A percentile compares a stretch with the other conserved stretches of the same genome.
Evolutionary conservation across 805 yeast genomes (phyloP).

Genomic region (Wickerhamiella dianesei): DNA sequence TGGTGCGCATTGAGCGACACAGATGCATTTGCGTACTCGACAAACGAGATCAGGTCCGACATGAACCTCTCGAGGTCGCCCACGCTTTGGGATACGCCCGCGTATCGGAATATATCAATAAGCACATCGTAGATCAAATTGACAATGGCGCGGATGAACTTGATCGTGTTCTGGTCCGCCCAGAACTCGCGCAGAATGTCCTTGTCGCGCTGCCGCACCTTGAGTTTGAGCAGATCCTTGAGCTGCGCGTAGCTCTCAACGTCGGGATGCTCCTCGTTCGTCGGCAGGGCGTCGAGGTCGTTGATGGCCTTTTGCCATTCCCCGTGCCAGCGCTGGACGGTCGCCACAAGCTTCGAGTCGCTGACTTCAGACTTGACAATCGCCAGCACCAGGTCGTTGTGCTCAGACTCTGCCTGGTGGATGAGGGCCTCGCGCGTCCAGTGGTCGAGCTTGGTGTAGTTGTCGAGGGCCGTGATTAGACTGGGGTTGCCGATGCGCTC

Average conservation of each 20-base stretch:
- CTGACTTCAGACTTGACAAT: conserved; percentile 7
- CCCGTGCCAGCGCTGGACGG: conserved; percentile 22
- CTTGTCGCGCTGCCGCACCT: conserved; percentile 62
- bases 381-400: conserved; percentile 15
- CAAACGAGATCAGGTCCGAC: conserved; percentile 46
- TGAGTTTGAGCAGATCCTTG: conserved; percentile 48
- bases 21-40: conserved; percentile 38
- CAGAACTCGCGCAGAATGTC: conserved; percentile 60
- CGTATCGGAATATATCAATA: conserved; percentile 51
- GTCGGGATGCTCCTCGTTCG: conserved; percentile 19
- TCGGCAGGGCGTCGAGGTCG: conserved; percentile 13
- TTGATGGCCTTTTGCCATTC: conserved; percentile 27
- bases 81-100: conserved; percentile 51
- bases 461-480: conserved; percentile 15
- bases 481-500: conserved; percentile 25
- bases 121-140: conserved; percentile 63
- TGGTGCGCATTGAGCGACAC: conserved; percentile 42
- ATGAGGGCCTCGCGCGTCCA: conserved; percentile 21
- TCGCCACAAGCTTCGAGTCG: conserved; percentile 6
- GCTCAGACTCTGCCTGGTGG: conserved; percentile 16
- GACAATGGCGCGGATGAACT: conserved; percentile 57
- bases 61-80: conserved; percentile 52
- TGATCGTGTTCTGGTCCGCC: conserved; percentile 75
- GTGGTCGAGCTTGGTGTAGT: conserved; percentile 16
- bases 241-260: conserved; percentile 39